Evolutionary conservation across 2,329 filamentous ascomycete genomes (phyloP).

Genomic region (Epichloe brachyelytri): DNA sequence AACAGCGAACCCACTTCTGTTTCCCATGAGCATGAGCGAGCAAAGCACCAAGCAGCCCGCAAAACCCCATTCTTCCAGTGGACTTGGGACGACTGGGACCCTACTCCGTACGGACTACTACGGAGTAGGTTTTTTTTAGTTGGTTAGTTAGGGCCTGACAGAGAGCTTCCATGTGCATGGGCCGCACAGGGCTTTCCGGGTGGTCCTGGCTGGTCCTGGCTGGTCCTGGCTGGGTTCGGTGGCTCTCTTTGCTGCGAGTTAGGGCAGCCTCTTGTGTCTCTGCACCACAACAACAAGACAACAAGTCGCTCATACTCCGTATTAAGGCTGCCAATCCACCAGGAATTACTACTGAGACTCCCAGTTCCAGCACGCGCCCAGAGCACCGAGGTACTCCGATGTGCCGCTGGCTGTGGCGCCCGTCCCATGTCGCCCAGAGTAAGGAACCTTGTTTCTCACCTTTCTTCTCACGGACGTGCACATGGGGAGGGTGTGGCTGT

Average conservation of each 20-base stretch:
- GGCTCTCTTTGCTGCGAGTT: background rate
- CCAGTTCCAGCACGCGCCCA: background rate
- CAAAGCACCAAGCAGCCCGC: background rate
- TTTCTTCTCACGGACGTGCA: background rate
- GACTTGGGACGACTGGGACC: too few species aligned
- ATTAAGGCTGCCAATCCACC: too few species aligned
- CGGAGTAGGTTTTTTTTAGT: too few species aligned
- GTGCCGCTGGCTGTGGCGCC: background rate
- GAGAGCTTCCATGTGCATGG: background rate
- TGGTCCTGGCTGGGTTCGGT: background rate
- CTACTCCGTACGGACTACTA: too few species aligned
- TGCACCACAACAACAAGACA: background rate
- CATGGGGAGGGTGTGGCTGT: background rate
- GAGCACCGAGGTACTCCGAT: slow-evolving; percentile 2
- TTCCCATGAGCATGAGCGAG: slow-evolving; percentile 3
- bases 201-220: background rate
- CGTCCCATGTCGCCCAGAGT: background rate
- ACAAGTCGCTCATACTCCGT: slow-evolving; percentile 3
- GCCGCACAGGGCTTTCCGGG: background rate
- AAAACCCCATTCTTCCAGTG: background rate
- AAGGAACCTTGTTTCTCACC: background rate
- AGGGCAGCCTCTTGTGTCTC: background rate
- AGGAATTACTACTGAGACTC: background rate
- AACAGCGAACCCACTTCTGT: slow-evolving; percentile 8
- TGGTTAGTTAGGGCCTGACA: too few species aligned